Evolutionary conservation across 106 monocot species (phyloP).

Genomic region (Ottelia alismoides): DNA sequence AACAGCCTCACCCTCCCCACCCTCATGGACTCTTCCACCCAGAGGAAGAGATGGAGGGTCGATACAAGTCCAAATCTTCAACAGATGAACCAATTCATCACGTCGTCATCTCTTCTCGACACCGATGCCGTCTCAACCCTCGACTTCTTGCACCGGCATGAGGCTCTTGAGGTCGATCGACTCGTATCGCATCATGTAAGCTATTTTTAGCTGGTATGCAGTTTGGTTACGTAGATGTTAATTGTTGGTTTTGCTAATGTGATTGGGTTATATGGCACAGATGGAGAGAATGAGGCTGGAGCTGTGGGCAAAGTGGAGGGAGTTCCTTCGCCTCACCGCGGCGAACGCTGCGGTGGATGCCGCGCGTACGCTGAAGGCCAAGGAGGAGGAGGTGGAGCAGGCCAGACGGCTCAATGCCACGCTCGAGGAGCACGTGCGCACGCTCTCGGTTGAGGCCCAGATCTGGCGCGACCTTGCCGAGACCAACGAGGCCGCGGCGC

Average conservation of each 20-base stretch:
- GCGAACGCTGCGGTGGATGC: conserved; percentile 17
- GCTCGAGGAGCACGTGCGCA: conserved; percentile 32
- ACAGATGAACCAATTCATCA: too few relatives aligned
- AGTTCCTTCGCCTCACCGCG: conserved; percentile 11
- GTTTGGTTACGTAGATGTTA: neutral
- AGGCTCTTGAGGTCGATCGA: conserved; percentile 7
- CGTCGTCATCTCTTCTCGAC: too few relatives aligned
- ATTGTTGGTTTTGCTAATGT: neutral
- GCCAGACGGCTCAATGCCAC: conserved; percentile 30
- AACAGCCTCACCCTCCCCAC: too few relatives aligned
- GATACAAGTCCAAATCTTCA: too few relatives aligned
- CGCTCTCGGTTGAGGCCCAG: conserved; percentile 33
- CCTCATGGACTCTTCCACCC: too few relatives aligned
- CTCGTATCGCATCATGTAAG: conserved; percentile 10
- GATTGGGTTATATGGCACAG: conserved; percentile 1
- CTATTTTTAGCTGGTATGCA: neutral
- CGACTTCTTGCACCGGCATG: neutral
- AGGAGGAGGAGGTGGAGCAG: conserved; percentile 49
- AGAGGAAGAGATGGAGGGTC: too few relatives aligned
- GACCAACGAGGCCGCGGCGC: conserved; percentile 38
- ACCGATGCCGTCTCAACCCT: too few relatives aligned
- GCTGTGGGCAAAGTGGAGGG: conserved; percentile 18
- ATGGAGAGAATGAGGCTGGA: conserved; percentile 23
- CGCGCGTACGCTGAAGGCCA: conserved; percentile 22
- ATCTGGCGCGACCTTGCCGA: conserved; percentile 52